These are phyloP conservation scores for Lithohypha guttulata DNA, from an alignment of 2,329 filamentous ascomycete species.

Conservation along the genomic window DNA sequence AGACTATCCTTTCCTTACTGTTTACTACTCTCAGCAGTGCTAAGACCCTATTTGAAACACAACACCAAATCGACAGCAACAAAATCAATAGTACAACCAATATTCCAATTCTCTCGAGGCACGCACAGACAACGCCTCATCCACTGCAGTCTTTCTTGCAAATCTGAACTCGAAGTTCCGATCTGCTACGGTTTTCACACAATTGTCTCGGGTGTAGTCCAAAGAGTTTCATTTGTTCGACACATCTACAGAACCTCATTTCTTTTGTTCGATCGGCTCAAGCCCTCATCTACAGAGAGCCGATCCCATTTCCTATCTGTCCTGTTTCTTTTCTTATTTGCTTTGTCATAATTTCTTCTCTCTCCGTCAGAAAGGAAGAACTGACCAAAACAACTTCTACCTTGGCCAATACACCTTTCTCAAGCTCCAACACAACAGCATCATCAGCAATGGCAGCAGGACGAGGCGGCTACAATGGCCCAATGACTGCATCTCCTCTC, in stretches of 20 bases:
- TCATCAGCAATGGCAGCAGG: conserved; percentile 19
- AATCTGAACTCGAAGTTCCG: conserved; percentile 7
- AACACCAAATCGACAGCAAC: conserved; percentile 4
- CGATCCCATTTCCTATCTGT: conserved; percentile 7
- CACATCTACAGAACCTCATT: conserved; percentile 2
- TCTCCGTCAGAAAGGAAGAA: conserved; percentile 4
- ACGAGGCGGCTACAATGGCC: conserved; percentile 25
- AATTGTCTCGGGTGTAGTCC: conserved; percentile 3
- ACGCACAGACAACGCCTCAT: conserved; percentile 2
- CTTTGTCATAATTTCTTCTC: conserved; percentile 4
- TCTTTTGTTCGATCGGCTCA: conserved; percentile 8
- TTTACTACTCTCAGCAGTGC: conserved; percentile 4
- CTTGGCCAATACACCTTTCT: background rate
- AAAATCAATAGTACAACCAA: background rate
- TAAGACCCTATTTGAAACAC: conserved; percentile 5
- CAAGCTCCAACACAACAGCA: conserved; percentile 1
- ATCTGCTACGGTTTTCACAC: conserved; percentile 2
- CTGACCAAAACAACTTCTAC: conserved; percentile 5
- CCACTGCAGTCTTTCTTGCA: conserved; percentile 4
- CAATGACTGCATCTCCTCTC: conserved; percentile 13
- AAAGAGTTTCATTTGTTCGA: background rate
- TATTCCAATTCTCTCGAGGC: background rate
- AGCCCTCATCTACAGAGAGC: conserved; percentile 1
- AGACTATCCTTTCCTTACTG: conserved; percentile 7
- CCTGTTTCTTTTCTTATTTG: conserved; percentile 1